phyloP scores from a whole-genome alignment of 441 rosid genomes.

The Omphalea diandra region DNA sequence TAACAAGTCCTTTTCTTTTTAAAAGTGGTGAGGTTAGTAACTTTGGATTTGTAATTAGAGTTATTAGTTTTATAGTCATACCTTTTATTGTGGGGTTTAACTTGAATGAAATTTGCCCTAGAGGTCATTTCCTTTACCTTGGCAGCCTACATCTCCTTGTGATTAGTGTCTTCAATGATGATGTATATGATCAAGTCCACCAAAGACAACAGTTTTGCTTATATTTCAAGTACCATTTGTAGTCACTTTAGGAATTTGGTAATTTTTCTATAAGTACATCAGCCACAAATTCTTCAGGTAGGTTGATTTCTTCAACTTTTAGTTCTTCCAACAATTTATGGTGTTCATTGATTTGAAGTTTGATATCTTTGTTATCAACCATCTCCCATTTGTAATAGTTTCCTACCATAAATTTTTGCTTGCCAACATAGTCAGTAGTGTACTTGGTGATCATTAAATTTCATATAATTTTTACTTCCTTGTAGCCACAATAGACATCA shows the following conservation, averaged over 20 bases:
- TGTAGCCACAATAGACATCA: background rate
- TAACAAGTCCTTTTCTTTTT: background rate
- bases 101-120: background rate
- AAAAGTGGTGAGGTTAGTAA: background rate
- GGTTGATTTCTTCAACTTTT: too few relatives aligned
- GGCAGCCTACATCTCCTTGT: too few relatives aligned
- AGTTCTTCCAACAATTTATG: background rate
- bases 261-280: background rate
- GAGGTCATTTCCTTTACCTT: constrained; percentile 4
- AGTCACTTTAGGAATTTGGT: background rate
- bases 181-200: background rate
- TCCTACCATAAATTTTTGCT: background rate
- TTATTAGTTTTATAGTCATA: background rate
- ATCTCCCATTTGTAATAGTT: background rate
- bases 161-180: background rate
- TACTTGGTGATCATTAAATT: background rate
- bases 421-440: too few relatives aligned
- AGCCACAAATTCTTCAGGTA: background rate
- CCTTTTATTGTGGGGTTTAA: too few relatives aligned
- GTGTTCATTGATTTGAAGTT: background rate
- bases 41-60: too few relatives aligned
- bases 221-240: too few relatives aligned
- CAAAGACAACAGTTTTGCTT: too few relatives aligned
- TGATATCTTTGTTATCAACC: background rate
- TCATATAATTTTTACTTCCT: background rate